Percentiles rank a stretch among this genome's conserved stretches.
These are phyloP conservation scores for Akebia trifoliata DNA, from an alignment of 164 flowering plant genomes.

Conservation along the genomic window DNA sequence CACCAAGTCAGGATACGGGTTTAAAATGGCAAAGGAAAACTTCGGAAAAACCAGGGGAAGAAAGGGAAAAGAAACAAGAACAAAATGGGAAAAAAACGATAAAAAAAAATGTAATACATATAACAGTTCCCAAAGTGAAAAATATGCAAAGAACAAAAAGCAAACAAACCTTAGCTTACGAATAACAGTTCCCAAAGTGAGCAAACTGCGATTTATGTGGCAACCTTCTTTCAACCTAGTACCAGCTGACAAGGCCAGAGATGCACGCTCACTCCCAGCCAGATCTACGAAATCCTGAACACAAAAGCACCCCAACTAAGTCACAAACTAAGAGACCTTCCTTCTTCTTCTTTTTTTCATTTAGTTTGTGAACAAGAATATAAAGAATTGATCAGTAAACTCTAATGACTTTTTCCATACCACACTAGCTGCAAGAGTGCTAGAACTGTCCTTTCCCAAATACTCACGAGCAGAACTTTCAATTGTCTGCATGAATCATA, in stretches of 20 bases:
- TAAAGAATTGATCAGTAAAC: not conserved
- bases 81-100: no score
- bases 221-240: conserved; percentile 91
- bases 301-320: conserved; percentile 1
- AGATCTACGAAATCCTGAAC: conserved; percentile 91
- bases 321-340: not conserved
- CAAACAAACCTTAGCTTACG: conserved; percentile 74
- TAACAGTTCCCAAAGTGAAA: not conserved
- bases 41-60: no score
- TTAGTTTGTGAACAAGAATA: not conserved
- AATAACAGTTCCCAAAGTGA: conserved; percentile 88
- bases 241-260: conserved; percentile 82
- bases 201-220: conserved; percentile 93
- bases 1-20: not conserved
- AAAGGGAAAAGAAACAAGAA: no score
- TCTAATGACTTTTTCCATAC: conserved; percentile 31
- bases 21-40: no score
- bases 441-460: conserved; percentile 40
- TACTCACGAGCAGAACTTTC: conserved; percentile 72
- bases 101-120: no score
- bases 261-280: conserved; percentile 98
- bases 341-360: not conserved
- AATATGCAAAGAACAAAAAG: not conserved
- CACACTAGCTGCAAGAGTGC: conserved; percentile 79
- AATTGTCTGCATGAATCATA: conserved; percentile 50